Evolutionary conservation across 192 early-diverging fungal genomes (phyloP), one percentile per base, ranked within the genome.

Genomic region (Backusella macrospora): DNA sequence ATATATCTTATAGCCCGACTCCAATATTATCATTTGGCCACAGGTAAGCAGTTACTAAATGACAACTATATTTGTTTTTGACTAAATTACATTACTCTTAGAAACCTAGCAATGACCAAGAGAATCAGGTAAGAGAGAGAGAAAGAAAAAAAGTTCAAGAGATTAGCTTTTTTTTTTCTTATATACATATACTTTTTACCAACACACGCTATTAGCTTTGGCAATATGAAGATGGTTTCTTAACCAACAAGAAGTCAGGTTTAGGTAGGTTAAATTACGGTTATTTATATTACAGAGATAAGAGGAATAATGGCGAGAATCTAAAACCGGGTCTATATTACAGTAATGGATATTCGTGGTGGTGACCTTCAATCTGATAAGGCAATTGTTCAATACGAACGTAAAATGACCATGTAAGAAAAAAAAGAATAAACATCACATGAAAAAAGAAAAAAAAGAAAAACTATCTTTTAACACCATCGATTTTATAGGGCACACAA

Each of bases 351-450:
- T 69, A 62, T 77, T 7, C 65, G 71, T 39, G 76, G 76, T 23
- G 76, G 76, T 64, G 71, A 77, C 15, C 52, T 77, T 16, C 14
- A 44, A 29, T 29, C 46, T 2, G 71, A 77, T 52, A 72, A 62
- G n/a, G 55, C 65, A 5, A 46, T 77, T 37, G 70, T 77, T 40
- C 76, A 77, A 49, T 77, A 77, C 43, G 59, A 65, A 46, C 76
- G 76, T 47, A 77, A 77, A 68, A 73, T 77, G 55, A 76, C 75
- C 43, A 65, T 76, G 75, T 76, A 76, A 71, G 70, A 23, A 37
- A 4, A 34, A 14, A 5, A 14, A 6, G 29, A 29, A 29, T 13
- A 14, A n/a, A 6, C 5, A 14, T 29, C 29, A n/a, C 15, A 5
- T 18, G 44, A 39, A 14, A 26, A 72, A 62, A 45, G 39, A 39